Evolutionary conservation across 202 grass and related monocot genomes (phyloP).

Genomic region (Saccharum hybrid): DNA sequence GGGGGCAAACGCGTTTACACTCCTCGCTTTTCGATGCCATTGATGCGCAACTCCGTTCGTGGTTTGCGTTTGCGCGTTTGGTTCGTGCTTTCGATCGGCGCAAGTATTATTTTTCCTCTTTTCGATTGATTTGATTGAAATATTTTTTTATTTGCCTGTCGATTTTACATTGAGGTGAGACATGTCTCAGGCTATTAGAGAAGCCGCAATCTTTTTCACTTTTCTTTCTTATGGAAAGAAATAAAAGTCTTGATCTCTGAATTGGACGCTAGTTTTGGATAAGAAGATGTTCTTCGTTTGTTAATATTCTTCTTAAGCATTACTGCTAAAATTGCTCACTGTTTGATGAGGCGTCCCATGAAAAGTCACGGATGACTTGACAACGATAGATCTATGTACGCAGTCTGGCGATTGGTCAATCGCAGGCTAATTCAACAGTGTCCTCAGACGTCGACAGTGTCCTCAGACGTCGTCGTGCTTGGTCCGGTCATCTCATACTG

Average conservation of each 20-base stretch:
- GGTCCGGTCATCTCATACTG: neutral
- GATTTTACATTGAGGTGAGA: conserved; percentile 7
- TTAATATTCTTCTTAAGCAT: neutral
- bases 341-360: conserved; percentile 22
- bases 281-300: conserved; percentile 14
- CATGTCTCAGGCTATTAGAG: neutral
- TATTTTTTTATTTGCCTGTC: neutral
- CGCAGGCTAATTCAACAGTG: neutral
- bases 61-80: neutral
- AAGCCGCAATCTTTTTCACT: neutral
- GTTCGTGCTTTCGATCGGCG: neutral
- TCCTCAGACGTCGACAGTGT: neutral
- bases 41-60: neutral
- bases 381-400: conserved; percentile 43
- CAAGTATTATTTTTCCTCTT: neutral
- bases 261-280: neutral
- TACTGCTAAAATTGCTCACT: neutral
- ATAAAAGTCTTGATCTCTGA: neutral
- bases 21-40: neutral
- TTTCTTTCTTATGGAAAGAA: neutral
- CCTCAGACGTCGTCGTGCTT: conserved; percentile 7
- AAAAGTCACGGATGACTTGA: neutral
- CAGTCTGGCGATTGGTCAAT: conserved; percentile 13
- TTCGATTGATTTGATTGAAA: neutral
- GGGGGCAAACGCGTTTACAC: neutral